Evolutionary conservation across 129 eudicot species (phyloP), one percentile per base, ranked within the genome.

Genomic region (Escallonia rubra): DNA sequence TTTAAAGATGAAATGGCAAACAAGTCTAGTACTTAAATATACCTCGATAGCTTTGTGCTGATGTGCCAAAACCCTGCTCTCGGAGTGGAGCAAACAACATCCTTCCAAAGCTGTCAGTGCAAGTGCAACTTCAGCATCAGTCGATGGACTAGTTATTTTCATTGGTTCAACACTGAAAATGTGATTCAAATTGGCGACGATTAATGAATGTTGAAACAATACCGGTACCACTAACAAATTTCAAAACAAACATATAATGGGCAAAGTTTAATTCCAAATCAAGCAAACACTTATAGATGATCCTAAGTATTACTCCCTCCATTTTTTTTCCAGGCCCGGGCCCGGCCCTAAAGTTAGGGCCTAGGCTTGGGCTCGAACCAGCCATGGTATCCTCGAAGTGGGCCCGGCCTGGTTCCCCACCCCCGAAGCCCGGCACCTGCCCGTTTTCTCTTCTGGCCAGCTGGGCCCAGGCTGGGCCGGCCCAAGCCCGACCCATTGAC

Each of bases 101-200:
- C 99, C 99, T 89, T 92, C 98, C 79, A 93, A 63, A 56, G 89
- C 96, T 75, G 95, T 80, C 51, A 93, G 82, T 16, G 99, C 99
- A 63, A 93, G 86, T 58, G 99, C 90, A 53, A 89, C 95, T 78
- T 93, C 99, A 64, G 87, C 80, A 76, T 93, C 93, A n/a, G 95
- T 81, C 9, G 99, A 69, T 57, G 96, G 95, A 64, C 92, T 84
- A 42, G 74, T 72, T 15, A 89, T 76, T 74, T 82, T 87, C 80
- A 93, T 60, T 39, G 95, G 96, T 69, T 93, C 82, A 54, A 89
- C 91, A 8, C 78, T 77, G 71, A 89, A 89, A 57, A 93, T 89
- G 76, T 84, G 96, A 72, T 82, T 83, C 71, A 93, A 55, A 67
- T 66, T 84, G 46, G 70, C 56, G 52, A 89, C 95, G 38, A 59